Percentiles rank a stretch among this genome's conserved stretches.
Evolutionary conservation across 768 basidiomycete genomes (phyloP).

Genomic region (Coprinellus micaceus): DNA sequence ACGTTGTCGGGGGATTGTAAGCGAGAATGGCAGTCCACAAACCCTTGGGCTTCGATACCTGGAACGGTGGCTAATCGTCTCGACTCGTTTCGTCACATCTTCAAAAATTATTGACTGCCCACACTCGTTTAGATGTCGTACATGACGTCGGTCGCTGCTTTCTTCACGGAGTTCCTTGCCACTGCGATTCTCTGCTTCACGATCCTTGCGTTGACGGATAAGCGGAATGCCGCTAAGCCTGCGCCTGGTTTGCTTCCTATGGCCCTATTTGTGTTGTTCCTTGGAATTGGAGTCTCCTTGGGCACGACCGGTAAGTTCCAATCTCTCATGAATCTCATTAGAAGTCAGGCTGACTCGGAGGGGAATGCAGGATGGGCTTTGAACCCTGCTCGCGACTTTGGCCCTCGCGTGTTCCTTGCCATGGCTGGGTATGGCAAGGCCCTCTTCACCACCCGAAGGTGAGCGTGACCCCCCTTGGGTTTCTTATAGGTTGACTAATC

Average conservation of each 20-base stretch:
- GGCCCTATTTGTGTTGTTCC: constrained; percentile 50
- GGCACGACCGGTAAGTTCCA: constrained; percentile 50
- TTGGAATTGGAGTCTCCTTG: constrained; percentile 56
- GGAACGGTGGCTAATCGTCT: too few relatives aligned
- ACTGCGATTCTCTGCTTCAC: constrained; percentile 51
- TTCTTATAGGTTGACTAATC: constrained; percentile 14
- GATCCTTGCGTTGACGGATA: constrained; percentile 53
- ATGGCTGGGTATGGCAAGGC: constrained; percentile 70
- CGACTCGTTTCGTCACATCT: too few relatives aligned
- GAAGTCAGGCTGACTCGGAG: background rate
- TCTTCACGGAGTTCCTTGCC: constrained; percentile 52
- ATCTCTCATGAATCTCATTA: background rate
- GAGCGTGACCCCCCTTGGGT: constrained; percentile 10
- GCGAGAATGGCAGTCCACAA: too few relatives aligned
- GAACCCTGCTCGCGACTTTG: constrained; percentile 72
- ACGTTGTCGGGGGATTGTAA: too few relatives aligned
- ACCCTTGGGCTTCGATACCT: too few relatives aligned
- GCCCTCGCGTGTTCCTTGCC: constrained; percentile 63
- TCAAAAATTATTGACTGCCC: too few relatives aligned
- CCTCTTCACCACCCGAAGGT: constrained; percentile 45
- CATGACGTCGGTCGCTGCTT: constrained; percentile 37
- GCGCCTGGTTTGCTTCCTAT: constrained; percentile 48
- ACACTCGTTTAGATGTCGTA: constrained; percentile 36
- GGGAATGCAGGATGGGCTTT: constrained; percentile 48
- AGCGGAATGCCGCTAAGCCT: constrained; percentile 45